Percentiles rank a stretch among this genome's conserved stretches.
Evolutionary conservation across 331 rosid genomes (phyloP).

Genomic region (Phaseolus coccineus): DNA sequence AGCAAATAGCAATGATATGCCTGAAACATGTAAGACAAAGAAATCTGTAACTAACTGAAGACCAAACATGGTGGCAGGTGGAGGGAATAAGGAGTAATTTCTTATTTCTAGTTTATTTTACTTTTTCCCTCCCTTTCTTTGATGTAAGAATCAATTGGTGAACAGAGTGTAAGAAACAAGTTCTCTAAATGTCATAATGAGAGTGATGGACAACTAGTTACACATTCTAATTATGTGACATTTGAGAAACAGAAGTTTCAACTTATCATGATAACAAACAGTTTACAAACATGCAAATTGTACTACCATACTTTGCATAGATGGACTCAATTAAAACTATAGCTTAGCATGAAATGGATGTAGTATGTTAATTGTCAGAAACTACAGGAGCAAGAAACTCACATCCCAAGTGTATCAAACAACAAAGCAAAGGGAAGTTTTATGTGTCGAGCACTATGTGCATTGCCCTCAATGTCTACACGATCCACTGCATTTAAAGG

Average conservation of each 20-base stretch:
- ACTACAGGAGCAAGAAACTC: conserved; percentile 52
- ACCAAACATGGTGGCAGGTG: background rate
- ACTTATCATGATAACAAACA: conserved; percentile 28
- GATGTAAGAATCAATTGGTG: conserved; percentile 24
- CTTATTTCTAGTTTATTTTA: background rate
- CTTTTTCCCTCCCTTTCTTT: conserved; percentile 5
- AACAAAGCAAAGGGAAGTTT: conserved; percentile 92
- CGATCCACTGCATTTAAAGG: conserved; percentile 83
- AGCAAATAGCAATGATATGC: conserved; percentile 17
- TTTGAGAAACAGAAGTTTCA: background rate
- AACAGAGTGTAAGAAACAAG: conserved; percentile 26
- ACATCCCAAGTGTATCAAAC: conserved; percentile 94
- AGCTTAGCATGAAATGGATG: conserved; percentile 16
- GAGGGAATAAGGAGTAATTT: background rate
- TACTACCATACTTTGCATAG: conserved; percentile 12
- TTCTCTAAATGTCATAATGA: conserved; percentile 32
- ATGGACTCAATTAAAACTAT: conserved; percentile 19
- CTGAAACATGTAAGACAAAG: background rate
- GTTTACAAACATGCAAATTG: conserved; percentile 16
- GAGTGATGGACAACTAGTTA: background rate
- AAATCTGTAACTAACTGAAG: conserved; percentile 19
- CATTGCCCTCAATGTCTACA: conserved; percentile 79
- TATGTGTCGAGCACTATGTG: conserved; percentile 68
- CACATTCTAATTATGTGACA: conserved; percentile 22
- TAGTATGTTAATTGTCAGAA: conserved; percentile 33